Conservation (phyloP, 768 basidiomycete genomes). For the Leccinum pellstonianum region DNA sequence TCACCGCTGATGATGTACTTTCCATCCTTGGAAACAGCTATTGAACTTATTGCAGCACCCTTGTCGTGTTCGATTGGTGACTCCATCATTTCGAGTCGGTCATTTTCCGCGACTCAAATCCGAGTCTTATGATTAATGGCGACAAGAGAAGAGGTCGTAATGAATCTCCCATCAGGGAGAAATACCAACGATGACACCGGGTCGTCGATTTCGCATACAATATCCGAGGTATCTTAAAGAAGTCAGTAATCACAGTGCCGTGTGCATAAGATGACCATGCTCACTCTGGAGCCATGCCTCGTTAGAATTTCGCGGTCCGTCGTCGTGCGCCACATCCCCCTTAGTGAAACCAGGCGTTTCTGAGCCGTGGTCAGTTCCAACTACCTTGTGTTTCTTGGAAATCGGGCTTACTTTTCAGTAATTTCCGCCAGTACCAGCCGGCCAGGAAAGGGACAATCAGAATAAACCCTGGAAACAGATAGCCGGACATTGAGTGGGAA, state of each 20-base stretch:
- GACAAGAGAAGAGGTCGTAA: background rate
- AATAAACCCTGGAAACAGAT: background rate
- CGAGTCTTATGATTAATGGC: background rate
- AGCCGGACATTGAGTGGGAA: background rate
- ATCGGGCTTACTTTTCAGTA: background rate
- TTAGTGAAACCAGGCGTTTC: background rate
- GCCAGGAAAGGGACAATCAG: background rate
- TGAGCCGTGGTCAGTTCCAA: background rate
- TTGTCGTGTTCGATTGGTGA: background rate
- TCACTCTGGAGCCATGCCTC: background rate
- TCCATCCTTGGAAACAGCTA: slow-evolving; percentile 10
- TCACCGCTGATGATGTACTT: slow-evolving; percentile 10
- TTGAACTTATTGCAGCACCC: background rate
- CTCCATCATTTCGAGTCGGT: background rate
- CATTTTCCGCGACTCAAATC: background rate
- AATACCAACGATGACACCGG: slow-evolving; percentile 1
- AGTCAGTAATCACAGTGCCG: background rate
- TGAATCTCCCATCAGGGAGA: slow-evolving; percentile 1
- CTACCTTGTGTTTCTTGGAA: background rate
- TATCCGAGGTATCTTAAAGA: background rate
- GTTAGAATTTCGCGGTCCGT: background rate
- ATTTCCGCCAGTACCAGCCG: background rate
- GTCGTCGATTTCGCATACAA: background rate
- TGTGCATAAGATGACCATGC: background rate
- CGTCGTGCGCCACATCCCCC: background rate